Percentiles rank a stretch among this genome's conserved stretches.
Evolutionary conservation across 495 filamentous ascomycete genomes (phyloP).

Genomic region (Daldinia childiae): DNA sequence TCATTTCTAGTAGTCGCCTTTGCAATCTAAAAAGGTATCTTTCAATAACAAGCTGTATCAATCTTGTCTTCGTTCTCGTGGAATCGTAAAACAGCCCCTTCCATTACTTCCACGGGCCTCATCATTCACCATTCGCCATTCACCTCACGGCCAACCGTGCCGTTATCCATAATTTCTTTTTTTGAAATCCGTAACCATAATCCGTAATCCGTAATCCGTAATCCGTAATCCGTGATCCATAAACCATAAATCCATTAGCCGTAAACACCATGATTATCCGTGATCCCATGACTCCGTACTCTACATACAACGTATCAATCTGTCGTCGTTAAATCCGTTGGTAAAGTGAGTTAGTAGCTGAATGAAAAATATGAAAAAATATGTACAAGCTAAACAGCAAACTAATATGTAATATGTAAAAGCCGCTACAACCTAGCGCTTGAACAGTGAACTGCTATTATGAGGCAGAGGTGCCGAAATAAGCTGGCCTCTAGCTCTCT

Average conservation of each 20-base stretch:
- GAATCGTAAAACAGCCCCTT: constrained; percentile 23
- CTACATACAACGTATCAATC: constrained; percentile 26
- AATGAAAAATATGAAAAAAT: background rate
- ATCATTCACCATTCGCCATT: constrained; percentile 12
- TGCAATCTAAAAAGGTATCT: constrained; percentile 35
- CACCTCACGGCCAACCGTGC: constrained; percentile 9
- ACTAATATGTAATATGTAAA: constrained; percentile 17
- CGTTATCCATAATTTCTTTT: background rate
- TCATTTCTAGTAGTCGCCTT: constrained; percentile 27
- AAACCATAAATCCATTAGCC: constrained; percentile 31
- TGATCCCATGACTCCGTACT: constrained; percentile 24
- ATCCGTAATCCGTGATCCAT: constrained; percentile 18
- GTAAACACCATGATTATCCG: constrained; percentile 33
- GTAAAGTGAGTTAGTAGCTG: background rate
- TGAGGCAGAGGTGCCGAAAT: constrained; percentile 41
- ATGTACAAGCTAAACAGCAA: background rate
- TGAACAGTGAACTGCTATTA: constrained; percentile 35
- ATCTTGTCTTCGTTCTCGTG: constrained; percentile 21
- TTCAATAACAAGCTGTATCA: constrained; percentile 15
- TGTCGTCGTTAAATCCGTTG: constrained; percentile 18
- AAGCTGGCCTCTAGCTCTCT: constrained; percentile 30
- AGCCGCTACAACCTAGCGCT: constrained; percentile 19
- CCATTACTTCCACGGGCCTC: constrained; percentile 4
- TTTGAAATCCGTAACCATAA: background rate
- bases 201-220: constrained; percentile 18